Evolutionary conservation across 768 basidiomycete genomes (phyloP), one percentile per base, ranked within the genome.

Genomic region (Roridomyces roridus): DNA sequence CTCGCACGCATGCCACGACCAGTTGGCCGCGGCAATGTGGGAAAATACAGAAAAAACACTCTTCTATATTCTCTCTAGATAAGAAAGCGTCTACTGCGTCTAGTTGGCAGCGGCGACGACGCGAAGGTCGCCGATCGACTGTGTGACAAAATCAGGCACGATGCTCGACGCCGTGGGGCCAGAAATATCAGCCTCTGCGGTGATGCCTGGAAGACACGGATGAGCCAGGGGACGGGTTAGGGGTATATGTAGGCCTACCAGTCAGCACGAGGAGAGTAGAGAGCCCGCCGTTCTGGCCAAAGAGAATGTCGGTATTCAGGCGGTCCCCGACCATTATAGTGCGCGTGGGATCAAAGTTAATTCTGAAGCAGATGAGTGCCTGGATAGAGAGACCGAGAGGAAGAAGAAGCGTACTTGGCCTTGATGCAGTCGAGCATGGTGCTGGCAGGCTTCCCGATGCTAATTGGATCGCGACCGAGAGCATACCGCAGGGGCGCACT

Each of bases 251-350:
- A 47, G 25, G n/a, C 72, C 60, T 68, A 91, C 94, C 95, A n/a
- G 93, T 95, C 64, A 98, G 75, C 52, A 98, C 96, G 37, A 98
- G 86, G 53, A 98, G 78, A 0, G 96, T 98, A 17, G 89, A 72
- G 20, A 97, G 80, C 24, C 93, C 93, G 37, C 94, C 93, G 42
- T 84, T 83, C 69, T 92, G 82, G 46, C 96, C 97, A 67, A 98
- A 99, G 47, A 91, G 74, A 65, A 99, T 98, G 73, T 99, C 96
- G 6, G 97, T 98, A 70, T 92, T 90, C 62, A 99, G 80, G 57
- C 96, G 85, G 75, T 99, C 96, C 37, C 96, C 96, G 41, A 98
- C 80, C 94, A 99, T 98, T 70, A 98, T 86, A 15, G 96, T 95
- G 48, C 87, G 79, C 57, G 81, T 76, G 39, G 92, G 92, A 72